These are phyloP conservation scores for Flaveria floridana DNA, from an alignment of 140 eudicot genomes.

Conservation along the genomic window DNA sequence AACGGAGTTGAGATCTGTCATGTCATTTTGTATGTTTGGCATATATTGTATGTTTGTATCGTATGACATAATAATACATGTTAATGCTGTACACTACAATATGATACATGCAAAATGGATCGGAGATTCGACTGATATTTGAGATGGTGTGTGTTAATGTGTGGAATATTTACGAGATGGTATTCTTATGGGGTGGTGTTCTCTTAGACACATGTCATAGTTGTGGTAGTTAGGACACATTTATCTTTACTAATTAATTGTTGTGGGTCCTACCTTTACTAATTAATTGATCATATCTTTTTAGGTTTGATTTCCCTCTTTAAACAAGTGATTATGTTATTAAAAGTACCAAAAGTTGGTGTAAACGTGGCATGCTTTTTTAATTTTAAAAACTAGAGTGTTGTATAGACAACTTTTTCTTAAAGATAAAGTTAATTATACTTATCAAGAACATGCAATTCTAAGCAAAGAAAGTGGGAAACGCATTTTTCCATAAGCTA, in stretches of 20 bases:
- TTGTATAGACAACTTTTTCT: conserved; percentile 1
- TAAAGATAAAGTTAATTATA: conserved; percentile 11
- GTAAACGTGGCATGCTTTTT: neutral
- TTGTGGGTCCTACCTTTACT: neutral
- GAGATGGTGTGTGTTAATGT: conserved; percentile 17
- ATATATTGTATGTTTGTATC: neutral
- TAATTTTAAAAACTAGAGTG: neutral
- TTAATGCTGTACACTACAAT: neutral
- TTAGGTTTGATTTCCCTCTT: conserved; percentile 16
- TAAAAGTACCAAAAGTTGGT: neutral
- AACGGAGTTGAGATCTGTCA: neutral
- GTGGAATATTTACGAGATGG: conserved; percentile 22
- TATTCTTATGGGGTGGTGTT: conserved; percentile 19
- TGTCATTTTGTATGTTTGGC: neutral
- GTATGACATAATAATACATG: neutral
- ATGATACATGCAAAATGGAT: neutral
- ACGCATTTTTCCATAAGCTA: neutral
- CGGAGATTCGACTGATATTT: neutral
- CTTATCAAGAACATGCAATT: neutral
- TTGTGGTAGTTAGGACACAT: conserved; percentile 22
- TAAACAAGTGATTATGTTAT: conserved; percentile 5
- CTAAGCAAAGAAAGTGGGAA: conserved; percentile 6
- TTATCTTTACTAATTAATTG: neutral
- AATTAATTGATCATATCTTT: conserved; percentile 1
- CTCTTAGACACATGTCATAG: conserved; percentile 12